Evolutionary conservation across 2,329 filamentous ascomycete genomes (phyloP).

Genomic region (Elsinoe necatrix): DNA sequence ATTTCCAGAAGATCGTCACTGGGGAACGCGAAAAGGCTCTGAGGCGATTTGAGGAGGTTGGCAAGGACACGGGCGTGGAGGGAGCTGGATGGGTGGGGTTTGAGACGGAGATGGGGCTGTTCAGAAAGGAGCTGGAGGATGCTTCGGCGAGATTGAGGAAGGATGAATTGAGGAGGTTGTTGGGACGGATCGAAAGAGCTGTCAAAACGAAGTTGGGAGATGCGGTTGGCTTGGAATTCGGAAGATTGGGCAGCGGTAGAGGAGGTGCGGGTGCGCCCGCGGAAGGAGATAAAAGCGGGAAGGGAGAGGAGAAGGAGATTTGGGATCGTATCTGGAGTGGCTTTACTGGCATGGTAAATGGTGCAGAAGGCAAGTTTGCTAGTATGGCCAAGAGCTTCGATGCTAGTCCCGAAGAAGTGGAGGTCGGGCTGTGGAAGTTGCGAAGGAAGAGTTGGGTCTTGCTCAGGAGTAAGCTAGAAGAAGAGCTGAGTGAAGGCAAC

Average conservation of each 20-base stretch:
- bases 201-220: conserved; percentile 81
- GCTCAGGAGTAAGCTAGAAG: conserved; percentile 80
- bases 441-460: conserved; percentile 92
- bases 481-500: conserved; percentile 97
- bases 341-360: conserved; percentile 72
- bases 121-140: conserved; percentile 84
- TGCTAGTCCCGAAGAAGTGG: conserved; percentile 81
- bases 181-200: conserved; percentile 87
- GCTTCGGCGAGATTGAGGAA: conserved; percentile 77
- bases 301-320: conserved; percentile 65
- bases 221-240: conserved; percentile 86
- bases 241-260: conserved; percentile 83
- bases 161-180: conserved; percentile 91
- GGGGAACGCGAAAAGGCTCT: conserved; percentile 71
- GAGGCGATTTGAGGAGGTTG: conserved; percentile 66
- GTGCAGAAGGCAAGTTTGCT: conserved; percentile 77
- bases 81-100: conserved; percentile 85
- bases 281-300: conserved; percentile 58
- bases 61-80: conserved; percentile 64
- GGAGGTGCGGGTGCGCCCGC: conserved; percentile 75
- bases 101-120: conserved; percentile 67
- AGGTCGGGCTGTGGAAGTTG: conserved; percentile 84
- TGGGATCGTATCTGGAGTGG: conserved; percentile 94
- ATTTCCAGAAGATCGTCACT: conserved; percentile 89
- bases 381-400: conserved; percentile 90